These are phyloP conservation scores for Suhomyces vadensis DNA, from an alignment of 805 yeast genomes.

Conservation along the genomic window DNA sequence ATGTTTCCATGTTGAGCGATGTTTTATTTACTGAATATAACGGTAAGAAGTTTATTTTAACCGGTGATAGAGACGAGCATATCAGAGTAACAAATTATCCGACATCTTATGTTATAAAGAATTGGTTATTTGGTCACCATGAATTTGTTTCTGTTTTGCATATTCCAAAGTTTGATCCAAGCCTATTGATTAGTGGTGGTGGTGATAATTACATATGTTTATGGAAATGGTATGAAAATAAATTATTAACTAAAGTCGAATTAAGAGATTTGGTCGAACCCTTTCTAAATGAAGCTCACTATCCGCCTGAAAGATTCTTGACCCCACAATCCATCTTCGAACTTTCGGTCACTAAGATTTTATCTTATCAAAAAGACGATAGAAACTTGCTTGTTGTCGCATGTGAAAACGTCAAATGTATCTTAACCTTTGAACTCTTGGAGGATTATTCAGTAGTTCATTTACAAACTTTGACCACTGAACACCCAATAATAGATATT, in stretches of 20 bases:
- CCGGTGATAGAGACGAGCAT: conserved; percentile 96
- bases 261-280: conserved; percentile 40
- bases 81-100: conserved; percentile 83
- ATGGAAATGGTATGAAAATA: conserved; percentile 73
- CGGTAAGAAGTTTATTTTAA: conserved; percentile 57
- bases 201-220: conserved; percentile 75
- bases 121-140: conserved; percentile 83
- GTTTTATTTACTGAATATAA: conserved; percentile 45
- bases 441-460: conserved; percentile 28
- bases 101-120: conserved; percentile 70
- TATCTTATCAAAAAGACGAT: conserved; percentile 26
- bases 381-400: conserved; percentile 42
- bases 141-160: conserved; percentile 74
- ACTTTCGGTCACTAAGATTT: conserved; percentile 49
- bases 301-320: conserved; percentile 65
- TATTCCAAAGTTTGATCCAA: conserved; percentile 52
- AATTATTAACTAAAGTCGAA: conserved; percentile 50
- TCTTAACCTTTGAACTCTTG: conserved; percentile 38
- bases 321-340: conserved; percentile 53
- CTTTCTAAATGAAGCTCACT: conserved; percentile 55
- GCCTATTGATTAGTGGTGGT: conserved; percentile 76
- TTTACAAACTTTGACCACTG: conserved; percentile 30
- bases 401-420: conserved; percentile 51
- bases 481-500: conserved; percentile 30
- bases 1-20: conserved; percentile 94